Evolutionary conservation across 2,329 filamentous ascomycete species (phyloP).

Genomic region (Pezicula rhizophila): DNA sequence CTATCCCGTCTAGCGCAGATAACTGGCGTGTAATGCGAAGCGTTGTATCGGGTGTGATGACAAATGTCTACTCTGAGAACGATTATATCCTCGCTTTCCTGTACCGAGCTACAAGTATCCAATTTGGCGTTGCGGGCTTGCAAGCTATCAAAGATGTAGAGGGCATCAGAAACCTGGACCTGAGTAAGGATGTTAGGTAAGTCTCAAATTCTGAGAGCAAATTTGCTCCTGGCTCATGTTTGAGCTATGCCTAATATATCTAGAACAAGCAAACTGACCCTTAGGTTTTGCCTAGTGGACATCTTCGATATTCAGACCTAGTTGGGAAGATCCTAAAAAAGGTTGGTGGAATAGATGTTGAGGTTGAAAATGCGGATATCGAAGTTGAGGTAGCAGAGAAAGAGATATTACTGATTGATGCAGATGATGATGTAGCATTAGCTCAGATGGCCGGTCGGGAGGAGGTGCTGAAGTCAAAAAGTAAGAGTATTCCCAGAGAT

Average conservation of each 20-base stretch:
- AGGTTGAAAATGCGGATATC: slow-evolving; percentile 29
- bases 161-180: slow-evolving; percentile 48
- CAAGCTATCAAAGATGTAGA: slow-evolving; percentile 64
- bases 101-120: slow-evolving; percentile 74
- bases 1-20: slow-evolving; percentile 63
- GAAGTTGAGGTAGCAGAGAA: slow-evolving; percentile 33
- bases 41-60: slow-evolving; percentile 74
- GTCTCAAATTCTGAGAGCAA: too few species aligned
- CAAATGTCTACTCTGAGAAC: slow-evolving; percentile 84
- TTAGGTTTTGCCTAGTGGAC: slow-evolving; percentile 36
- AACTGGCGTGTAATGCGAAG: slow-evolving; percentile 75
- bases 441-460: background rate
- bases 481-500: too few species aligned
- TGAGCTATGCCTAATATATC: too few species aligned
- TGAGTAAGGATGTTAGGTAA: slow-evolving; percentile 51
- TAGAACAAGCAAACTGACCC: too few species aligned
- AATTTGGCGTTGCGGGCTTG: slow-evolving; percentile 79
- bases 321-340: slow-evolving; percentile 59
- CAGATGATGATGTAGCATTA: background rate
- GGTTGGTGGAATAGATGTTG: slow-evolving; percentile 61
- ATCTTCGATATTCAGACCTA: slow-evolving; percentile 63
- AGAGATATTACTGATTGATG: slow-evolving; percentile 25
- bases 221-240: too few species aligned
- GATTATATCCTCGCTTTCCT: slow-evolving; percentile 87
- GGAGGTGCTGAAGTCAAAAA: background rate